These are phyloP conservation scores for Ganoderma sp. DNA, from an alignment of 1,284 basidiomycete genomes.

Conservation along the genomic window DNA sequence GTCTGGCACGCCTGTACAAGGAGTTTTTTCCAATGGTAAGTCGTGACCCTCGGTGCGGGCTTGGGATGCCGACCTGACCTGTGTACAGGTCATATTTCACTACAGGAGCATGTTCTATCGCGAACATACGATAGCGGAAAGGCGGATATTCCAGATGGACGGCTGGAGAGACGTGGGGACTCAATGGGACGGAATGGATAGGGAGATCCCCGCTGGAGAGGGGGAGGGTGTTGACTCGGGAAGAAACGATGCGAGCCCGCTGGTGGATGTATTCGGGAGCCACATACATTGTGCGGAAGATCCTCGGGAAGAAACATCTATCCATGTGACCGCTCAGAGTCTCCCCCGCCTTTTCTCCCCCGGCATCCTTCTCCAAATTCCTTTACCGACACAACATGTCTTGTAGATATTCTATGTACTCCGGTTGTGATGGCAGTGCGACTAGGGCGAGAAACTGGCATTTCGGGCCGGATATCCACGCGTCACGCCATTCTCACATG, in stretches of 20 bases:
- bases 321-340: neutral
- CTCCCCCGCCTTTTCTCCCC: neutral
- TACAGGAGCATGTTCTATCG: neutral
- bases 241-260: too few species aligned
- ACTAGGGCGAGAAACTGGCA: too few species aligned
- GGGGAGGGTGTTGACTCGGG: too few species aligned
- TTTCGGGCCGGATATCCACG: too few species aligned
- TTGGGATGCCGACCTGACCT: neutral
- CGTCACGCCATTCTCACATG: too few species aligned
- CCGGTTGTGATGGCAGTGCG: too few species aligned
- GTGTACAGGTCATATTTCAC: neutral
- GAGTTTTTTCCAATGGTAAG: neutral
- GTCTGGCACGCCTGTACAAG: neutral
- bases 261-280: neutral
- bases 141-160: neutral
- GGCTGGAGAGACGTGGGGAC: neutral
- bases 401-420: too few species aligned
- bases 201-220: too few species aligned
- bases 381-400: neutral
- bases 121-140: neutral
- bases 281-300: neutral
- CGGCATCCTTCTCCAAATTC: neutral
- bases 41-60: neutral
- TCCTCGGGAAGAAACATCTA: neutral
- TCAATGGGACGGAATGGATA: neutral